These are phyloP conservation scores for Steccherinum ochraceum DNA, from an alignment of 768 basidiomycete genomes.

Conservation along the genomic window DNA sequence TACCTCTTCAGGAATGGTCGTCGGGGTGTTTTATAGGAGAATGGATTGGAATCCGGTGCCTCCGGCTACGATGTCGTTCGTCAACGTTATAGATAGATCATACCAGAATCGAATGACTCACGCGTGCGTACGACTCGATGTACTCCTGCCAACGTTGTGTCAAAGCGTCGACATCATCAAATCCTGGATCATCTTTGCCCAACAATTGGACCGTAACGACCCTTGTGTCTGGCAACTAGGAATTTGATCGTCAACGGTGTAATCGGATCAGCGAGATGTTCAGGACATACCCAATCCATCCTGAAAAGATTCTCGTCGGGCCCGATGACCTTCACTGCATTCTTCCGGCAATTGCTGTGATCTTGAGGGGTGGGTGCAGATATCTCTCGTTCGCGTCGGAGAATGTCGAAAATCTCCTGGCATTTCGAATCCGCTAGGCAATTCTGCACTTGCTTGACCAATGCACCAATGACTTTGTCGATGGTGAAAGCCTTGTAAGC, in stretches of 20 bases:
- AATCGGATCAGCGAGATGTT: neutral
- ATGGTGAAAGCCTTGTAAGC: slow-evolving; percentile 90
- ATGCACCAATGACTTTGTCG: slow-evolving; percentile 81
- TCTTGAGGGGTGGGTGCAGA: slow-evolving; percentile 62
- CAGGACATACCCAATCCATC: slow-evolving; percentile 72
- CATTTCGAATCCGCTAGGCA: slow-evolving; percentile 63
- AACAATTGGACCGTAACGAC: slow-evolving; percentile 69
- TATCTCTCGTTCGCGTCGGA: slow-evolving; percentile 63
- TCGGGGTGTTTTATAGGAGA: slow-evolving; percentile 27
- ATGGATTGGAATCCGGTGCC: neutral
- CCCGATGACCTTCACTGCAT: slow-evolving; percentile 63
- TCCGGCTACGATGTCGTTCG: neutral
- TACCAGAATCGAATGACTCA: slow-evolving; percentile 25
- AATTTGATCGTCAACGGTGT: neutral
- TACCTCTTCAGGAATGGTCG: slow-evolving; percentile 67
- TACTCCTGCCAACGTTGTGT: slow-evolving; percentile 78
- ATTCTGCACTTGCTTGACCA: slow-evolving; percentile 86
- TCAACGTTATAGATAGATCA: neutral
- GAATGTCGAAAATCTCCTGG: slow-evolving; percentile 63
- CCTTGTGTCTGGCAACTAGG: slow-evolving; percentile 58
- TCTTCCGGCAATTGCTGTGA: slow-evolving; percentile 57
- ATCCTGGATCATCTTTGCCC: slow-evolving; percentile 71
- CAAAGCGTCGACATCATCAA: slow-evolving; percentile 70
- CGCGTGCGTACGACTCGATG: slow-evolving; percentile 69
- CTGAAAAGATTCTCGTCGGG: slow-evolving; percentile 77